A percentile compares a stretch with the other conserved stretches of the same genome.
phyloP scores from a whole-genome alignment of 768 basidiomycete species.

The Lactarius sanguifluus region DNA sequence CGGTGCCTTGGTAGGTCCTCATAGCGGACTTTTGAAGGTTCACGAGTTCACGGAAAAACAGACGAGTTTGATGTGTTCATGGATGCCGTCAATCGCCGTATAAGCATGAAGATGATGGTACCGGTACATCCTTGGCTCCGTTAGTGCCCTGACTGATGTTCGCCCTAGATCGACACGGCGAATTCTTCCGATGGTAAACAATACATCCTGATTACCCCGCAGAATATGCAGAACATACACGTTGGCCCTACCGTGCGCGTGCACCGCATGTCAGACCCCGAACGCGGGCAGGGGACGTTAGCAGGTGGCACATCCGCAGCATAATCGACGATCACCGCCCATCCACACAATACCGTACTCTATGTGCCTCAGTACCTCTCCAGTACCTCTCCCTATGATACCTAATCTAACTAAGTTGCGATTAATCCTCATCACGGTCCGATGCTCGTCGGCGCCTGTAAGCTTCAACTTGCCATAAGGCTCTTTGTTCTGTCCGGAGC shows the following conservation, averaged over 20 bases:
- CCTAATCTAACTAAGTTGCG: neutral
- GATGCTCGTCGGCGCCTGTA: constrained; percentile 9
- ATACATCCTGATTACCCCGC: constrained; percentile 95
- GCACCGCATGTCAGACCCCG: constrained; percentile 75
- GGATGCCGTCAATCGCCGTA: constrained; percentile 88
- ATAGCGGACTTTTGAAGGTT: neutral
- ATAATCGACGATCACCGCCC: constrained; percentile 6
- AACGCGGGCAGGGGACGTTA: constrained; percentile 58
- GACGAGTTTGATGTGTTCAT: constrained; percentile 99
- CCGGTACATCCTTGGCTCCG: constrained; percentile 29
- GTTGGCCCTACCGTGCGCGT: constrained; percentile 71
- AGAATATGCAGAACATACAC: constrained; percentile 76
- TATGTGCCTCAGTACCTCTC: neutral
- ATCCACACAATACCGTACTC: neutral
- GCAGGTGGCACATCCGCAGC: constrained; percentile 34
- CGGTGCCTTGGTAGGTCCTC: constrained; percentile 73
- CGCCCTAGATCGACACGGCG: constrained; percentile 78
- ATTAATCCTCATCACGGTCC: constrained; percentile 3
- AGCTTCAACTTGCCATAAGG: neutral
- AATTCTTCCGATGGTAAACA: constrained; percentile 86
- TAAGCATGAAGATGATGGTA: constrained; percentile 96
- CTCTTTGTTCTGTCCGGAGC: neutral
- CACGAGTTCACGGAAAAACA: constrained; percentile 31
- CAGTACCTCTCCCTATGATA: neutral
- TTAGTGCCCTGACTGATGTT: constrained; percentile 16